phyloP scores from a whole-genome alignment of 2,329 filamentous ascomycete genomes.

The Incumbomyces delicatus region DNA sequence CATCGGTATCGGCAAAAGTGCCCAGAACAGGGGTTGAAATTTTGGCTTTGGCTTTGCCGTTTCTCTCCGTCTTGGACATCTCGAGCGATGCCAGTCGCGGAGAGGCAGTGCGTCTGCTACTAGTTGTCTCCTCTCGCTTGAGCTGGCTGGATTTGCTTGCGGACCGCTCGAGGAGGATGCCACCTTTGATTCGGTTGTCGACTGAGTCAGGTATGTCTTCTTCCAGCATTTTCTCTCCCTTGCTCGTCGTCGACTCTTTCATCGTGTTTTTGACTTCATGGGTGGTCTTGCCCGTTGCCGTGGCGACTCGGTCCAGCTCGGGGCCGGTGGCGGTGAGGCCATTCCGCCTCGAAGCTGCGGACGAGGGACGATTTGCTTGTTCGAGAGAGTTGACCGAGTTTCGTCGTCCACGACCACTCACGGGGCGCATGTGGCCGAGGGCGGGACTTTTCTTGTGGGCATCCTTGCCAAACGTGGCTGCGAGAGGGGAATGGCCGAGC shows the following conservation, averaged over 20 bases:
- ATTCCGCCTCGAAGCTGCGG: slow-evolving; percentile 54
- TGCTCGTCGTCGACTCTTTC: slow-evolving; percentile 36
- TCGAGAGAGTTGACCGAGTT: slow-evolving; percentile 57
- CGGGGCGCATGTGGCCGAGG: slow-evolving; percentile 50
- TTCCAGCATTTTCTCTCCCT: slow-evolving; percentile 24
- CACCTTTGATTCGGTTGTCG: slow-evolving; percentile 25
- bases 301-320: slow-evolving; percentile 20
- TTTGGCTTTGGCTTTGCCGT: slow-evolving; percentile 28
- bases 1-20: slow-evolving; percentile 27
- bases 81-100: slow-evolving; percentile 22
- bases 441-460: slow-evolving; percentile 49
- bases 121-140: slow-evolving; percentile 7
- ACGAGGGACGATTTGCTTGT: slow-evolving; percentile 31
- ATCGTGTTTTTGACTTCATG: slow-evolving; percentile 45
- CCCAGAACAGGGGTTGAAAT: slow-evolving; percentile 32
- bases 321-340: slow-evolving; percentile 31
- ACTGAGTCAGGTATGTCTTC: slow-evolving; percentile 38
- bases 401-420: slow-evolving; percentile 63
- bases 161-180: slow-evolving; percentile 13
- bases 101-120: slow-evolving; percentile 19
- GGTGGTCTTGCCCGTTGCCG: slow-evolving; percentile 24
- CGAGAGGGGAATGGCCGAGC: slow-evolving; percentile 64
- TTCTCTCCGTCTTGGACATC: slow-evolving; percentile 10
- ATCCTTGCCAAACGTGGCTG: slow-evolving; percentile 56
- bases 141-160: slow-evolving; percentile 29